Base-by-base conservation (phyloP, 805 yeast genomes). In the Brettanomyces bruxellensis region DNA sequence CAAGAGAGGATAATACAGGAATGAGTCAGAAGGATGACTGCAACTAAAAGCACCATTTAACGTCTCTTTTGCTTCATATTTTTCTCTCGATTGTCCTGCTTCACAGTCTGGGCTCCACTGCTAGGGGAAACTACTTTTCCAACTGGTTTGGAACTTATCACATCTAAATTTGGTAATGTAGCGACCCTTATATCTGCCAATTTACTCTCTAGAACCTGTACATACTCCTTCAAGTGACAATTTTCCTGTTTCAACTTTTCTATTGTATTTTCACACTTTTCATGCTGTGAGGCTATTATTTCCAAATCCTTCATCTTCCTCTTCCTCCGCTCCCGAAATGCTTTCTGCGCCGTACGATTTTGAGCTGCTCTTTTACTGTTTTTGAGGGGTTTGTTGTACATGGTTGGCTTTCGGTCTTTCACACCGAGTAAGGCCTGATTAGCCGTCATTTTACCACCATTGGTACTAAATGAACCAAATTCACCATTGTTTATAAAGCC, bases 301-400 rank as follows among this genome's bases (percentile, higher is more conserved):
- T 90, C 96, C 47, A 90, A 70, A 43, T 87, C 91, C 62, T 81
- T 83, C 53, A 90, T 79, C 57, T 87, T 82, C 48, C 78, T 75
- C 57, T 89, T 95, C 60, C 86, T 83, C 50, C 96, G 75, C 60
- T 80, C 81, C 59, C 97, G 76, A 67, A 89, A 90, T 7, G 96
- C 95, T 54, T 86, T 78, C 67, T 90, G 97, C 4, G 97, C 96
- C 50, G 79, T 81, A 58, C 97, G 72, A 69, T 90, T 90, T 66
- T 90, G 97, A 7, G 83, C 89, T 1, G 96, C 96, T 51, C 97
- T 78, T 63, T 86, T 87, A 38, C 93, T 78, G 47, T 72, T 75
- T 23, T 81, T 73, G 72, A 47, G 9, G 2, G 42, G 42, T 22
- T 76, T 55, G 54, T 18, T 9, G 11, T 28, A 28, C 11, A 9